Evolutionary conservation across 768 basidiomycete species (phyloP), one percentile per base, ranked within the genome.

Genomic region (Boletus sp.): DNA sequence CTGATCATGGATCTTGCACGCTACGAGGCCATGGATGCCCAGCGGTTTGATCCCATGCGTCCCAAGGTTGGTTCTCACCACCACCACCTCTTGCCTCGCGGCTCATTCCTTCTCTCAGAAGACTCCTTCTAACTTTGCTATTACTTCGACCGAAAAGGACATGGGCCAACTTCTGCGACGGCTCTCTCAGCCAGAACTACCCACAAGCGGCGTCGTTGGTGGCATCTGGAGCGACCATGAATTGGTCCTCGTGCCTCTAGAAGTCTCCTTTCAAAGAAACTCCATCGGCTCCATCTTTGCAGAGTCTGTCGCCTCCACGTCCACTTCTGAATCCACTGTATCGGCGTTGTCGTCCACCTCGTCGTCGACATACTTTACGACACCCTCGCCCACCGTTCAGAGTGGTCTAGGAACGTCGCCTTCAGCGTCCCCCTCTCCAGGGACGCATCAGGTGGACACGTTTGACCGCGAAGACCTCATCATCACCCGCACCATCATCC

Each of bases 401-500:
- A 55, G 35, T 28, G 60, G 48, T 11, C 45, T 32, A 10, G 50
- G 50, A 5, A 40, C 47, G 20, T 15, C 64, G 1, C 49, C 56
- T 18, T 56, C 64, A 2, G 20, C 20, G n/a, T 46, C 57, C 14
- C 52, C 62, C 15, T 39, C 63, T 4, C 54, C 55, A 8, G 53
- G 36, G 15, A 54, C 63, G 29, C 61, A 39, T 44, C 69, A 61
- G 33, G 64, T 67, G 6, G 69, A 70, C 29, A 67, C 64, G 2
- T 62, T 55, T 47, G 67, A 68, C 56, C 64, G 67, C 14, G 74
- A 75, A 7, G 67, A 71, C 56, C 65, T 67, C 58, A 59, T 64
- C 45, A 64, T 74, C 35, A 73, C 72, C 37, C 75, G 75, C 54
- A 76, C 72, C 46, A 71, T 73, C 64, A 69, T 78, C 52, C 73